A percentile compares a stretch with the other conserved stretches of the same genome.
phyloP scores from a whole-genome alignment of 78 protist genomes.

The Tieghemostelium lacteum region DNA sequence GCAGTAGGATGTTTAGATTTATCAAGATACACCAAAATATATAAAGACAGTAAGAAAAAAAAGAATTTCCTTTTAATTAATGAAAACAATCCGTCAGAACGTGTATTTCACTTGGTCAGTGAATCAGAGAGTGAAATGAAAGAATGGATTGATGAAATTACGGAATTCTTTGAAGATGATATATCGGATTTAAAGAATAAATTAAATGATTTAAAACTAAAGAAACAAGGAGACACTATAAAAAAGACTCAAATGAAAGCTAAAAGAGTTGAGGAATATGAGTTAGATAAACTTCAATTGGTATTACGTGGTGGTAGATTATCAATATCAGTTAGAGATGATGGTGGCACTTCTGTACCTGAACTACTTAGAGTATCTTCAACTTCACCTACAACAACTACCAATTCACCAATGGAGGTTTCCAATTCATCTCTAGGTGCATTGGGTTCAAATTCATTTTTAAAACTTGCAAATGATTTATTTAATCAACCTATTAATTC shows the following conservation, averaged over 20 bases:
- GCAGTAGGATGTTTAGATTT: slow-evolving; percentile 36
- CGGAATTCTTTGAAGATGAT: slow-evolving; percentile 54
- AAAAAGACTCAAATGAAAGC: slow-evolving; percentile 1
- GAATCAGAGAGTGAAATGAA: slow-evolving; percentile 29
- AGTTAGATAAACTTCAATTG: slow-evolving; percentile 46
- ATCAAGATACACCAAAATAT: slow-evolving; percentile 41
- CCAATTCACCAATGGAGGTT: not conserved
- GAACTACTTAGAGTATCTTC: not conserved
- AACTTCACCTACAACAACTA: not conserved
- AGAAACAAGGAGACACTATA: not conserved
- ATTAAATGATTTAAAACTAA: slow-evolving; percentile 3
- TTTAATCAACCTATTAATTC: too few species aligned
- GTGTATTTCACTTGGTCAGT: slow-evolving; percentile 58
- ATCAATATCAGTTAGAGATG: slow-evolving; percentile 12
- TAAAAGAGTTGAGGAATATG: slow-evolving; percentile 1
- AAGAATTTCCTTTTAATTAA: slow-evolving; percentile 27
- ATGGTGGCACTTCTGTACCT: too few species aligned
- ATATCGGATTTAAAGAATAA: slow-evolving; percentile 49
- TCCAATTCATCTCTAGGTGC: not conserved
- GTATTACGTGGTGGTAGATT: slow-evolving; percentile 58
- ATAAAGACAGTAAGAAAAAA: slow-evolving; percentile 49
- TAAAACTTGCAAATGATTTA: too few species aligned
- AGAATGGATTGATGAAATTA: slow-evolving; percentile 33
- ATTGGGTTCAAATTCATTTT: too few species aligned
- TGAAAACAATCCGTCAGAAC: slow-evolving; percentile 25